These are phyloP conservation scores for Pythium insidiosum DNA, from an alignment of 352 stramenopile species.

Conservation along the genomic window DNA sequence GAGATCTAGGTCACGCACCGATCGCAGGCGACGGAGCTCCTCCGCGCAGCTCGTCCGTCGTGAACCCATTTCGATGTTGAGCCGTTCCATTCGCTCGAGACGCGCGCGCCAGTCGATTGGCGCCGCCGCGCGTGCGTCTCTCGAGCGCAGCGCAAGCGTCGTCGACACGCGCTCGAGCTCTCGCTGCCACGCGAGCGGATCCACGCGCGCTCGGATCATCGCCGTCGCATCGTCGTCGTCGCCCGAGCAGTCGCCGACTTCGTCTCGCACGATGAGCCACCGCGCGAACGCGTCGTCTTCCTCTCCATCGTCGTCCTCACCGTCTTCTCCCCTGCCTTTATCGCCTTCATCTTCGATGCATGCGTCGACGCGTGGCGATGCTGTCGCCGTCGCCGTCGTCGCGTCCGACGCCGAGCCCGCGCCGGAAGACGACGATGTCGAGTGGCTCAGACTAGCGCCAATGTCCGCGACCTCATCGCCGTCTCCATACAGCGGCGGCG, in stretches of 20 bases:
- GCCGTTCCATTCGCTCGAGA: constrained; percentile 1
- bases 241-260: neutral
- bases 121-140: neutral
- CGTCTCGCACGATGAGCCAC: constrained; percentile 13
- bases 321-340: constrained; percentile 3
- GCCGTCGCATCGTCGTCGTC: neutral
- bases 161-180: constrained; percentile 7
- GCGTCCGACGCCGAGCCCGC: no score
- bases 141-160: constrained; percentile 1
- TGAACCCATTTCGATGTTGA: neutral
- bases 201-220: constrained; percentile 14
- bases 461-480: no score
- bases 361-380: no score
- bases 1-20: no score
- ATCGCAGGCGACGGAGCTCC: no score
- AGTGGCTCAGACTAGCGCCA: no score
- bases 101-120: constrained; percentile 1
- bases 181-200: constrained; percentile 7
- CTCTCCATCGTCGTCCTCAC: neutral
- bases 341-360: neutral
- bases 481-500: constrained; percentile 26
- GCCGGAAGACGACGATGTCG: no score
- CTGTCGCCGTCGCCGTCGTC: no score
- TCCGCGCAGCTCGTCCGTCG: neutral
- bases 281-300: constrained; percentile 2